phyloP scores from a whole-genome alignment of 176 grass and related monocot genomes.

The Oryza brachyantha region DNA sequence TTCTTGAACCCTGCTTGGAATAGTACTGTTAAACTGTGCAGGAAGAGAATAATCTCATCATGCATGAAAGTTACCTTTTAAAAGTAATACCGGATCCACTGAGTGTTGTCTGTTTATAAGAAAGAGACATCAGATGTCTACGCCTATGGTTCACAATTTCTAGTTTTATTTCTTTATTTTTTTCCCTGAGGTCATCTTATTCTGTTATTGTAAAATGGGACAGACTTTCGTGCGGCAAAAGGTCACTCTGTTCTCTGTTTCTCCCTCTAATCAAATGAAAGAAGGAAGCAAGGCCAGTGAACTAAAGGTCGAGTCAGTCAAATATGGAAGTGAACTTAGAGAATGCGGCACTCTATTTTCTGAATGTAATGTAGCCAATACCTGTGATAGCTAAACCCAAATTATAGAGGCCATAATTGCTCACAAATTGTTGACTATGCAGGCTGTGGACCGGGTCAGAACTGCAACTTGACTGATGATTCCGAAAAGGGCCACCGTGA shows the following conservation, averaged over 20 bases:
- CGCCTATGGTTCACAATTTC: background rate
- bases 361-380: slow-evolving; percentile 57
- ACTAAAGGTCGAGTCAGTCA: slow-evolving; percentile 46
- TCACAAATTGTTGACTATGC: slow-evolving; percentile 24
- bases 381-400: slow-evolving; percentile 37
- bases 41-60: background rate
- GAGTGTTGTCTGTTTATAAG: slow-evolving; percentile 13
- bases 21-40: background rate
- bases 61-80: background rate
- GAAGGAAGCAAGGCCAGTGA: slow-evolving; percentile 48
- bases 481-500: slow-evolving; percentile 17
- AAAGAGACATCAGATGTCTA: background rate
- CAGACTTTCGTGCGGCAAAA: slow-evolving; percentile 99
- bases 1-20: slow-evolving; percentile 8
- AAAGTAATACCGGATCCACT: background rate
- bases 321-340: slow-evolving; percentile 63
- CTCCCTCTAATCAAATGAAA: slow-evolving; percentile 51
- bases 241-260: slow-evolving; percentile 63
- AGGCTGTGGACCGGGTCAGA: slow-evolving; percentile 39
- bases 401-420: slow-evolving; percentile 10
- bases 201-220: slow-evolving; percentile 54
- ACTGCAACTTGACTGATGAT: slow-evolving; percentile 9
- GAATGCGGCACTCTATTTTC: slow-evolving; percentile 57
- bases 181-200: slow-evolving; percentile 29
- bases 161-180: slow-evolving; percentile 10